A percentile compares a stretch with the other conserved stretches of the same genome.
These are phyloP conservation scores for Eimeria tenella DNA, from an alignment of 169 alveolate species.

Conservation along the genomic window DNA sequence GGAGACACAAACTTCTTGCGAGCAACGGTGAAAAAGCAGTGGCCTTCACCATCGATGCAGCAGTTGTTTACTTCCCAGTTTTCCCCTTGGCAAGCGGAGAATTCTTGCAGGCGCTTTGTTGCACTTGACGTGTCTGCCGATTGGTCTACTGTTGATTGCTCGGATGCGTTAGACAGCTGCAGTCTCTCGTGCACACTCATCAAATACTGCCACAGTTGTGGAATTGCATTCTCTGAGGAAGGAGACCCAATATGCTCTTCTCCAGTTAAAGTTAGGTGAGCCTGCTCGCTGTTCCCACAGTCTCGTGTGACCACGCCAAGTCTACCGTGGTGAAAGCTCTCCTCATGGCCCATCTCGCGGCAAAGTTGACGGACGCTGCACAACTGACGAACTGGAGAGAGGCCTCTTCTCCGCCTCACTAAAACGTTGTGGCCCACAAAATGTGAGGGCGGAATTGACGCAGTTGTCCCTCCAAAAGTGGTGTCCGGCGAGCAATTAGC, in stretches of 20 bases:
- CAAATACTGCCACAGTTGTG: conserved; percentile 3
- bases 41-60: conserved; percentile 77
- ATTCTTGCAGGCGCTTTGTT: conserved; percentile 29
- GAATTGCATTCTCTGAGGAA: neutral
- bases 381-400: neutral
- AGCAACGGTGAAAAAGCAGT: conserved; percentile 68
- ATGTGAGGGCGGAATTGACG: neutral
- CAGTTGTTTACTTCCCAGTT: conserved; percentile 73
- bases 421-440: neutral
- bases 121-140: neutral
- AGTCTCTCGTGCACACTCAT: neutral
- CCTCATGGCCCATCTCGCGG: conserved; percentile 46
- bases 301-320: neutral
- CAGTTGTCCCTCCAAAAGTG: conserved; percentile 1
- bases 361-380: neutral
- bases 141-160: neutral
- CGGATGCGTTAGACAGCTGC: neutral
- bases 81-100: conserved; percentile 41
- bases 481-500: neutral
- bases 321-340: neutral
- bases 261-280: neutral
- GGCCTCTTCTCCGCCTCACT: neutral
- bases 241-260: neutral
- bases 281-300: neutral
- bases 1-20: conserved; percentile 24